Conservation (phyloP, 495 filamentous ascomycete genomes). For the Acidiella bohemica region DNA sequence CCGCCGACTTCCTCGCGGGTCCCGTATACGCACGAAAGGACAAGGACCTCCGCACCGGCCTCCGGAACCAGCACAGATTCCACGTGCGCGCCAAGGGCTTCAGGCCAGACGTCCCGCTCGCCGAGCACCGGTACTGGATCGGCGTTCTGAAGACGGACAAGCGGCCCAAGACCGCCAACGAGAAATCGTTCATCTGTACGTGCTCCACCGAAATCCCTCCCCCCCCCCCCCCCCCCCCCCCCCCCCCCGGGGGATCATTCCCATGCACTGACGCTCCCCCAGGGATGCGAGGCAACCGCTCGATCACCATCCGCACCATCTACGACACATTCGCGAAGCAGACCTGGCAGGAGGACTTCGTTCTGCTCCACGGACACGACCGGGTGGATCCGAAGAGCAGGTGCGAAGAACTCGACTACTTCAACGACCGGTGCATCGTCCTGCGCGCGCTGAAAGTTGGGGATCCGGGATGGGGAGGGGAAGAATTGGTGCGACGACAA, state of each 20-base stretch:
- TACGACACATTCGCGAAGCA: slow-evolving; percentile 1
- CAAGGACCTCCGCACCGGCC: slow-evolving; percentile 8
- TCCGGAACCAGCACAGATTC: slow-evolving; percentile 1
- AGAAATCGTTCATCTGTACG: slow-evolving; percentile 13
- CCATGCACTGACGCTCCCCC: neutral
- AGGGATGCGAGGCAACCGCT: slow-evolving; percentile 15
- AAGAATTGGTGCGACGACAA: slow-evolving; percentile 3
- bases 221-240: neutral
- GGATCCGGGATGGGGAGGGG: neutral
- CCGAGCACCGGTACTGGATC: slow-evolving; percentile 17
- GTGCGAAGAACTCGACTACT: slow-evolving; percentile 12
- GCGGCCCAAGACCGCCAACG: neutral
- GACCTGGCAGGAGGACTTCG: slow-evolving; percentile 6
- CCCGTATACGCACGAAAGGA: neutral
- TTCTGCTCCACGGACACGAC: slow-evolving; percentile 11
- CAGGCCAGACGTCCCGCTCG: slow-evolving; percentile 6
- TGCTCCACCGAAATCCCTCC: neutral
- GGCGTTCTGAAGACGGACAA: slow-evolving; percentile 10
- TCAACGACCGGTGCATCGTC: slow-evolving; percentile 5
- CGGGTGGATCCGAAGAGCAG: neutral
- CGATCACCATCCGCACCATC: slow-evolving; percentile 10
- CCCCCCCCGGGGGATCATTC: neutral
- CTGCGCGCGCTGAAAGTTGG: slow-evolving; percentile 8
- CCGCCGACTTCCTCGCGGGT: slow-evolving; percentile 1
- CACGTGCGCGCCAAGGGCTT: slow-evolving; percentile 3